These are phyloP conservation scores for Populus euphratica DNA, from an alignment of 345 rosid species.

Conservation along the genomic window DNA sequence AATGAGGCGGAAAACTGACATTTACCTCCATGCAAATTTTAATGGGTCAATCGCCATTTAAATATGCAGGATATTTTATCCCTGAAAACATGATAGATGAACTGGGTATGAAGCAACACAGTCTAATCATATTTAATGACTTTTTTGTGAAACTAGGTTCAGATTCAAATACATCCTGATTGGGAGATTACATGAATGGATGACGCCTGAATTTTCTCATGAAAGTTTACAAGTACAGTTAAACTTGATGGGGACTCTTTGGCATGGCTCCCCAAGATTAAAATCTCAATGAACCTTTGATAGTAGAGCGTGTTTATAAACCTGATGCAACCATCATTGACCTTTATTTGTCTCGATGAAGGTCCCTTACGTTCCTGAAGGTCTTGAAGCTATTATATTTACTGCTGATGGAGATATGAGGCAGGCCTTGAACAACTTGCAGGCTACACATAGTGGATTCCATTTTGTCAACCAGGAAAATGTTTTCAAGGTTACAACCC, in stretches of 20 bases:
- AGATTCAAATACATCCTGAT: neutral
- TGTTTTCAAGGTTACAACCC: constrained; percentile 76
- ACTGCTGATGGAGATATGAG: constrained; percentile 99
- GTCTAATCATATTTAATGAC: neutral
- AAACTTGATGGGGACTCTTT: neutral
- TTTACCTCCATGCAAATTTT: neutral
- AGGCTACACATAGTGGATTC: constrained; percentile 91
- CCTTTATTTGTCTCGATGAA: constrained; percentile 32
- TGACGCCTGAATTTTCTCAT: neutral
- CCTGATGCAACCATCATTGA: neutral
- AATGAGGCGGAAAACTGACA: neutral
- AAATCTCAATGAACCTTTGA: neutral
- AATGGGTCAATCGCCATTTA: neutral
- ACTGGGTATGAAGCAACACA: neutral
- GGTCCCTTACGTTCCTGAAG: constrained; percentile 94
- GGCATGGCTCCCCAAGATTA: neutral
- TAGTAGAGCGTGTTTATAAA: neutral
- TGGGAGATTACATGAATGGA: neutral
- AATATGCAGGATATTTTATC: neutral
- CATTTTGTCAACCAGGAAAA: constrained; percentile 90
- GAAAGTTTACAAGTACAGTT: neutral
- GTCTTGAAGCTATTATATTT: constrained; percentile 94
- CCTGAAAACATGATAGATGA: constrained; percentile 1
- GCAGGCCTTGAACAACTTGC: constrained; percentile 94
- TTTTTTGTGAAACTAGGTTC: neutral